Conservation (phyloP, 2,329 filamentous ascomycete species). For the Cylindrodendrum hubeiense region DNA sequence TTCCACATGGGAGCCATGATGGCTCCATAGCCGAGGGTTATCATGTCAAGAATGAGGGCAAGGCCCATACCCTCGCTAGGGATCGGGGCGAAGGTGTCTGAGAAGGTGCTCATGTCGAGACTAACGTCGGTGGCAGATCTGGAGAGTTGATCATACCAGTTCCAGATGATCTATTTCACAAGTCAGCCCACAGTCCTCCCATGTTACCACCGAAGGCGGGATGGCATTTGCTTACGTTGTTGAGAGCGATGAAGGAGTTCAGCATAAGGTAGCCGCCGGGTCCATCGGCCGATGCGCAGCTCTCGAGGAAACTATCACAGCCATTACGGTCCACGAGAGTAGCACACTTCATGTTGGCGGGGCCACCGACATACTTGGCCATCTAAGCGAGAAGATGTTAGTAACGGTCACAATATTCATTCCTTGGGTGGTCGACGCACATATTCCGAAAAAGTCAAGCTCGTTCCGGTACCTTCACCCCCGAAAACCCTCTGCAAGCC, state of each 20-base stretch:
- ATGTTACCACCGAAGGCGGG: no score
- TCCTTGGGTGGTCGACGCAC: neutral
- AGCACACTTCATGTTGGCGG: neutral
- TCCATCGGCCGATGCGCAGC: neutral
- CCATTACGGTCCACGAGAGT: conserved; percentile 5
- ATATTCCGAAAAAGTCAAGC: conserved; percentile 4
- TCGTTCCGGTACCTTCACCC: neutral
- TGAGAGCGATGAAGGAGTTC: conserved; percentile 9
- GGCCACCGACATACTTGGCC: neutral
- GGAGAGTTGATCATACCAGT: conserved; percentile 8
- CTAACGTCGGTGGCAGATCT: neutral
- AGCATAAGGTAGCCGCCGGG: conserved; percentile 1
- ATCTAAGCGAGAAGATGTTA: neutral
- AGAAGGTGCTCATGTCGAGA: neutral
- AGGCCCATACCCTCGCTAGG: conserved; percentile 8
- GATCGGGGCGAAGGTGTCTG: conserved; percentile 2
- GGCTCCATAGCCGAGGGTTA: conserved; percentile 8
- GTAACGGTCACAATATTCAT: no score
- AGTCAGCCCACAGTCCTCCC: no score
- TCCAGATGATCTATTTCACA: conserved; percentile 3
- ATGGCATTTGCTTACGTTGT: neutral
- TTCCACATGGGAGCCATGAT: conserved; percentile 6
- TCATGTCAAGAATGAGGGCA: conserved; percentile 8
- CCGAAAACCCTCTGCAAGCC: neutral
- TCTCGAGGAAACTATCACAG: conserved; percentile 6